Percentiles rank a stretch among this genome's conserved stretches.
Evolutionary conservation across 371 early-diverging fungal genomes (phyloP).

Genomic region (Zychaea mexicana): DNA sequence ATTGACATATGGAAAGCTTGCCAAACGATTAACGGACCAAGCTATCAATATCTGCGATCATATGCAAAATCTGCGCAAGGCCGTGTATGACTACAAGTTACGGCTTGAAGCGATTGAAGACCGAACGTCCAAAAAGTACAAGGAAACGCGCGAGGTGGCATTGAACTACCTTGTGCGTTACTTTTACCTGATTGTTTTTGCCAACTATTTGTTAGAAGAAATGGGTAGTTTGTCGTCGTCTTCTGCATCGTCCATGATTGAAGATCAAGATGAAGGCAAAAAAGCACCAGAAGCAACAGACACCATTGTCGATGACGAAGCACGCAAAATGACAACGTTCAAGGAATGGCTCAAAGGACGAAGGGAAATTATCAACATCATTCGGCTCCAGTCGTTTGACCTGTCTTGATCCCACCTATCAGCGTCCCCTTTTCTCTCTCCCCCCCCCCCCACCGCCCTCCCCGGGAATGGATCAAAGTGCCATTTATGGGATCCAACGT

Average conservation of each 20-base stretch:
- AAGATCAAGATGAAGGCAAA: conserved; percentile 11
- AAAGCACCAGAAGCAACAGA: too few species aligned
- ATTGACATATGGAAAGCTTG: conserved; percentile 65
- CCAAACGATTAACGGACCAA: conserved; percentile 71
- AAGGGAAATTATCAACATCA: conserved; percentile 55
- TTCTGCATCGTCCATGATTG: not conserved
- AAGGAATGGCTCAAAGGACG: conserved; percentile 54
- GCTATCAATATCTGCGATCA: conserved; percentile 76
- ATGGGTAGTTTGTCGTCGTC: conserved; percentile 24
- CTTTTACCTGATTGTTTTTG: conserved; percentile 73
- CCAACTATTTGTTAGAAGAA: conserved; percentile 71
- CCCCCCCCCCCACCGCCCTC: too few species aligned
- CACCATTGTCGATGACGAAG: conserved; percentile 33
- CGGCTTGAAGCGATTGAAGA: conserved; percentile 58
- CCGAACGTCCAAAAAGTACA: conserved; percentile 49
- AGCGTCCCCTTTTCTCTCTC: not conserved
- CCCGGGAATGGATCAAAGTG: not conserved
- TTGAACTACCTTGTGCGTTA: conserved; percentile 72
- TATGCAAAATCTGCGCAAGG: conserved; percentile 75
- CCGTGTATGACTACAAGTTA: conserved; percentile 69
- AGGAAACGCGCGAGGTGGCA: conserved; percentile 44
- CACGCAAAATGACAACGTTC: conserved; percentile 44
- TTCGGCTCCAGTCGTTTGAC: conserved; percentile 31
- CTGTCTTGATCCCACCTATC: conserved; percentile 18
- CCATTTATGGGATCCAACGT: not conserved